Base-by-base conservation (phyloP, 306 rosid species). In the Quercus robur region DNA sequence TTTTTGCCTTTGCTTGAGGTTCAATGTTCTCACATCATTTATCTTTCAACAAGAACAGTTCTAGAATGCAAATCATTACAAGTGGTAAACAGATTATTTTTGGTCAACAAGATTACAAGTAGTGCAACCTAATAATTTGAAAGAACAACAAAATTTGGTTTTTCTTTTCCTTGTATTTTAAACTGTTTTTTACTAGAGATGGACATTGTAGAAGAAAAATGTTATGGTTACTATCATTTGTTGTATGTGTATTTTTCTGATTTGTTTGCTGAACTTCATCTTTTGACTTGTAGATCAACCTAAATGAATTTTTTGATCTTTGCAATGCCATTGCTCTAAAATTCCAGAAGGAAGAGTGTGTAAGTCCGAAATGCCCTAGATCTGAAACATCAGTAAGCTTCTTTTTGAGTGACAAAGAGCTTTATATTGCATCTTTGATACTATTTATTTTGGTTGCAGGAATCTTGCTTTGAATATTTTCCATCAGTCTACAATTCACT, bases 311-410 rank as follows among this genome's bases (percentile, higher is more conserved):
- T 85, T 87, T 84, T 66, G 99, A 95, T 83, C 90, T 95, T 80
- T 95, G 99, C 91, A 90, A 95, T 75, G 93, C 99, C 81, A 95
- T 95, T 88, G 90, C 90, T 77, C 82, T 91, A 81, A 93, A 85
- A 81, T 95, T 95, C 77, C 90, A 81, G 83, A 93, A 90, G 89
- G 99, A 93, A 87, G 91, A 90, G 66, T 71, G 77, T 78, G 99
- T 95, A 85, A 88, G 97, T 86, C 77, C 55, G 71, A 69, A 41
- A 71, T 63, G 71, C 49, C 31, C 75, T 61, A 69, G 28, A 71
- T 73, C 31, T 69, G 52, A 70, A 82, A 52, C 64, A 61, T 56
- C 14, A 51, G 66, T 41, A 83, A 86, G 71, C 26, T 86, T 35
- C 54, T 74, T 72, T 51, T 58, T 74, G 59, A 30, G 73, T 66